Base-by-base conservation (phyloP, 2,329 filamentous ascomycete species). In the Ambrosiella cleistominuta region DNA sequence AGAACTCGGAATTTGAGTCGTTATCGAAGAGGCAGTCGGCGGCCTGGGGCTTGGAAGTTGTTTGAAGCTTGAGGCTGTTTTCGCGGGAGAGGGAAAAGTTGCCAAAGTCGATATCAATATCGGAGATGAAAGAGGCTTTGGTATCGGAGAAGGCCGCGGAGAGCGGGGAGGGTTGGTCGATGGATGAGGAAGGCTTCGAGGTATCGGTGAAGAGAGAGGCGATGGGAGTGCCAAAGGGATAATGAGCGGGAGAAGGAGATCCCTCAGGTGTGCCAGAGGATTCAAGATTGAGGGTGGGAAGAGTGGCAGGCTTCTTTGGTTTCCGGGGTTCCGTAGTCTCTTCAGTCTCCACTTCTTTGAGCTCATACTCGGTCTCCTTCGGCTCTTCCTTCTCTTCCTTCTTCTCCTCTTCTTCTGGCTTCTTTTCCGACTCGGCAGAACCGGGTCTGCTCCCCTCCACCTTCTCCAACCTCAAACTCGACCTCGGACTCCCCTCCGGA, bases 21-120 rank as follows among this genome's bases (percentile, higher is more conserved):
- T 72, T 70, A 13, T 72, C 72, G 50, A 78, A 78, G 12, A 79
- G 64, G 27, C 72, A 63, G 61, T 78, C 74, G 59, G 78, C 74
- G 9, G 74, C 74, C 7, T 71, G 73, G 36, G 71, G 65, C 61
- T 77, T 78, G 54, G 75, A 77, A 0, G 72, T 75, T 1, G 69
- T 70, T 62, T 74, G 66, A 42, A 76, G 64, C 19, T 65, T 63
- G 2, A 68, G 68, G n/a, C 66, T 17, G 65, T n/a, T 38, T 45
- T 49, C 45, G 17, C 44, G 17, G 11, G 67, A 64, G 39, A 73
- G 63, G 0, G 67, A 69, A 56, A 72, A 69, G 2, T 69, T 68
- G 47, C 66, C 70, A 53, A 62, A 63, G 19, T 61, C 61, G 13
- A 63, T 56, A 27, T 49, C 37, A n/a, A 62, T 17, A 13, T 57